Evolutionary conservation across 1,284 basidiomycete species (phyloP), one percentile per base, ranked within the genome.

Genomic region (Marasmius oreades): DNA sequence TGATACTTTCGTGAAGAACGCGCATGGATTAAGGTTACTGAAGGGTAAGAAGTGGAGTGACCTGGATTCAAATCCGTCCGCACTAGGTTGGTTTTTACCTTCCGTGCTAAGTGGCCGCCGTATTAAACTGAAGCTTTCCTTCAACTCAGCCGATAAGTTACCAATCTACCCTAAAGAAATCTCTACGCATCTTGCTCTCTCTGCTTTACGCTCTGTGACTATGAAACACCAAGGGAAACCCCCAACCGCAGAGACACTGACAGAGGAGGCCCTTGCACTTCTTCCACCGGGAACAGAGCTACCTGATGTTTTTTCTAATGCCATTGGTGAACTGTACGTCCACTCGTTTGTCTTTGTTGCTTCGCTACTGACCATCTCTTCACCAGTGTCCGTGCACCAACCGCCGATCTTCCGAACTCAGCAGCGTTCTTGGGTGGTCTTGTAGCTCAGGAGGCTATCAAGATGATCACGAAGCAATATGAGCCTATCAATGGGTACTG

Each of bases 361-460:
- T 22, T 43, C 36, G 55, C 67, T 18, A 56, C 56, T 20, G 36
- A 23, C 37, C 53, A 57, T 39, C 34, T 23, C 45, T 28, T 42
- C 48, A 22, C 3, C 62, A 92, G 90, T 54, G 85, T 79, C 4
- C 87, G 95, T 16, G 82, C 93, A 1, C 93, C 92, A 1, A 88
- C 85, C 2, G 86, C 92, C 1, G 93, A 96, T 63, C 73, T 98
- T 1, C 95, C 96, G 0, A 95, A 94, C 61, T 95, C 90, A 0
- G 92, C 97, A 0, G 95, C 95, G 0, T 86, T 99, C 66, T 74
- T 98, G 2, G 97, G 97, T 14, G 97, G 96, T 0, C 72, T 99
- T 18, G 90, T 95, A 24, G 94, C 94, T n/a, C 97, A 99, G 66
- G 97, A 99, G 72, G 86, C 88, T 6, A 98, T 99, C 81, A 99